phyloP scores from a whole-genome alignment of 2,329 filamentous ascomycete genomes.

The Aspergillus texensis region DNA sequence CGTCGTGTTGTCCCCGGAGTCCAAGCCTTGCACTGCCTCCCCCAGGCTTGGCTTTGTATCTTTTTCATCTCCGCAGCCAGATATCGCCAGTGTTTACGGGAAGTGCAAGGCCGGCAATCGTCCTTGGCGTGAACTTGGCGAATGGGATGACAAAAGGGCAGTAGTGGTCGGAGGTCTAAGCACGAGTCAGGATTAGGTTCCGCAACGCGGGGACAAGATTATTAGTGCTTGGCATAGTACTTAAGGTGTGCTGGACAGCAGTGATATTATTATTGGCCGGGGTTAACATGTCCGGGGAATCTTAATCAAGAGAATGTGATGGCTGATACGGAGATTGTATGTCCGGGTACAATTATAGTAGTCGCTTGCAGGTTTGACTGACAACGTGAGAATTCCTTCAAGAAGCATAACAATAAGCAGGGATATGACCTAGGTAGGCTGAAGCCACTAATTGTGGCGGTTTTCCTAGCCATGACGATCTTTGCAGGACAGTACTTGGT shows the following conservation, averaged over 20 bases:
- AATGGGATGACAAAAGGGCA: not conserved
- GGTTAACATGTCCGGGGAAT: not conserved
- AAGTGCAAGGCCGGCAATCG: not conserved
- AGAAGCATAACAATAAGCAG: too few species aligned
- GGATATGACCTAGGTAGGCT: too few species aligned
- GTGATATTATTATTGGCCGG: not conserved
- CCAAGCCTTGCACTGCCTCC: slow-evolving; percentile 15
- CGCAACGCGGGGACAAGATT: not conserved
- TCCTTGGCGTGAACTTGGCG: not conserved
- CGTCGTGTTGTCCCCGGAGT: not conserved
- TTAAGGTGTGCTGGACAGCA: not conserved
- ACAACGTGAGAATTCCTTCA: too few species aligned
- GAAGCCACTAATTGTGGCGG: too few species aligned
- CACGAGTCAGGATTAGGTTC: too few species aligned
- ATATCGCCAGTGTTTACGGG: not conserved
- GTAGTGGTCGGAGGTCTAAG: not conserved
- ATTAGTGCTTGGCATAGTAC: not conserved
- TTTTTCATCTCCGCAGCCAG: not conserved
- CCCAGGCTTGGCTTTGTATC: slow-evolving; percentile 2
- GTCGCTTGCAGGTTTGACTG: too few species aligned
- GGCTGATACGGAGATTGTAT: not conserved
- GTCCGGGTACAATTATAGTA: not conserved
- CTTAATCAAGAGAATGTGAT: not conserved
- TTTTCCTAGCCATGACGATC: too few species aligned
- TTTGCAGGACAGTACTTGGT: too few species aligned